Evolutionary conservation across 2,329 filamentous ascomycete genomes (phyloP), one percentile per base, ranked within the genome.

Genomic region (Chalaropsis thielavioides): DNA sequence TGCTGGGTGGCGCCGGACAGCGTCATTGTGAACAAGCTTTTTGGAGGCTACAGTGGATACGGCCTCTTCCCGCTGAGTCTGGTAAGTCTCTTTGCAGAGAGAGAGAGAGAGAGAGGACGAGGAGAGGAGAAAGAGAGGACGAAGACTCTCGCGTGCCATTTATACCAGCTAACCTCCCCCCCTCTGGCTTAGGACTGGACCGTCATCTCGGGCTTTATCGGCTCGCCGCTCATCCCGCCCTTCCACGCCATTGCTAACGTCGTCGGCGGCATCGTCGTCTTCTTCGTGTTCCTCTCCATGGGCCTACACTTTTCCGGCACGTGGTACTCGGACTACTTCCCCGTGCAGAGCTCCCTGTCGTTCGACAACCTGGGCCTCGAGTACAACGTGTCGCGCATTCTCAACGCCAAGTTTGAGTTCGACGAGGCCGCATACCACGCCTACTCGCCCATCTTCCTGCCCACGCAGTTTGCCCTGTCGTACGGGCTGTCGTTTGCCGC

Each of bases 401-500:
- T 85, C 5, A 77, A 76, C 22, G 67, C 73, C 0, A 73, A 78
- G 41, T 75, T 77, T 64, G 79, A 76, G 0, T 76, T 85, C 17
- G 76, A 84, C 67, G 70, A 78, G 24, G 75, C 75, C 1, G 79
- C 79, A 1, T 85, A 84, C 69, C 72, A 76, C 43, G 71, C 72
- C 1, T 85, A 83, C 43, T 82, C 85, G 22, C 85, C 85, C 1
- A 77, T 87, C 3, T 88, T 82, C 70, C 75, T 88, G 22, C 79
- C 83, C 1, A 80, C 84, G 0, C 84, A 86, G 67, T 88, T 83
- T 67, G 79, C 80, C 1, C 72, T 84, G 44, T 75, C 77, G 7
- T 84, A 88, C 69, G 85, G 84, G 1, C 75, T 88, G 11, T 83
- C 82, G 0, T 88, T 88, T 70, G 86, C 86, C n/a, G 82, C 84